phyloP scores from a whole-genome alignment of 2,329 filamentous ascomycete species.

The Xylaria sp. region DNA sequence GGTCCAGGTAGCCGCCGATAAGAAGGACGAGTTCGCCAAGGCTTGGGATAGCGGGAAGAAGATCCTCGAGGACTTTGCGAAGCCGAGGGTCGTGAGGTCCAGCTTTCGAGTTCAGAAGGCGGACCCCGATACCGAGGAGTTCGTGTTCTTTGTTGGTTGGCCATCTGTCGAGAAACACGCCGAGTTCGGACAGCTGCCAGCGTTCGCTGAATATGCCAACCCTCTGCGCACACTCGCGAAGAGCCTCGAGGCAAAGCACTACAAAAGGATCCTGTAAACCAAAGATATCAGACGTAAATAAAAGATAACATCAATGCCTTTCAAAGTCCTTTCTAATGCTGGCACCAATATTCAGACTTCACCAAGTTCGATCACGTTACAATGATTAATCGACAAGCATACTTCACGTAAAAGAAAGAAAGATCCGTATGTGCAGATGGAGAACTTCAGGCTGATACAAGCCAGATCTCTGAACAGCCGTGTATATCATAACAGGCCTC shows the following conservation, averaged over 20 bases:
- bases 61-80: slow-evolving; percentile 47
- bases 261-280: slow-evolving; percentile 47
- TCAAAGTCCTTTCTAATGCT: background rate
- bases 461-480: background rate
- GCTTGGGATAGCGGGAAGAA: slow-evolving; percentile 51
- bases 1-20: slow-evolving; percentile 46
- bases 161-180: slow-evolving; percentile 51
- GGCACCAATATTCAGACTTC: background rate
- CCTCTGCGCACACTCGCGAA: slow-evolving; percentile 41
- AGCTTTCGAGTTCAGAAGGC: slow-evolving; percentile 58
- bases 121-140: slow-evolving; percentile 51
- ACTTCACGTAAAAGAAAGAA: background rate
- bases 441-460: background rate
- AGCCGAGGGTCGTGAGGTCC: slow-evolving; percentile 51
- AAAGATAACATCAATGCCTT: background rate
- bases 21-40: slow-evolving; percentile 50
- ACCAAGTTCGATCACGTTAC: background rate
- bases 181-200: slow-evolving; percentile 45
- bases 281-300: slow-evolving; percentile 19
- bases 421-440: background rate
- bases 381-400: background rate
- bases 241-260: slow-evolving; percentile 48
- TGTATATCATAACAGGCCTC: background rate
- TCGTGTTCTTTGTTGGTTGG: slow-evolving; percentile 56
- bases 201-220: slow-evolving; percentile 43